Evolutionary conservation across 768 basidiomycete genomes (phyloP), one percentile per base, ranked within the genome.

Genomic region (Trametes punicea): DNA sequence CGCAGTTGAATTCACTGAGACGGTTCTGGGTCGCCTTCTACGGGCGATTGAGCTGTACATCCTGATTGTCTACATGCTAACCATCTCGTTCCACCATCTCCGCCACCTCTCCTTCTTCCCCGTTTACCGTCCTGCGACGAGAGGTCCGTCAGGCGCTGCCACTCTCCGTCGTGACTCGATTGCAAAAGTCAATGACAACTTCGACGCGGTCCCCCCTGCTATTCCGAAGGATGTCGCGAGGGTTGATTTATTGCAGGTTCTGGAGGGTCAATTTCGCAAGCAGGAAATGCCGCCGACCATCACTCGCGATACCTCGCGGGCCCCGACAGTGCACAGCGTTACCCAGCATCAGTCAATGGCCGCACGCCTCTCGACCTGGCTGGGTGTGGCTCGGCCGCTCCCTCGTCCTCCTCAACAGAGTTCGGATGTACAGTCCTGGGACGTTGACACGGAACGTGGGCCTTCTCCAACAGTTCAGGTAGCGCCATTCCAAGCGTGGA

Each of bases 1-100:
- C n/a, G 3, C 61, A 89, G 87, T 85, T 66, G 70, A 74, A 50
- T 88, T 90, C 64, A 81, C 88, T 2, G 89, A 90, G 70, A 81
- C 80, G 6, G 74, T 76, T 9, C 70, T 87, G 1, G 89, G 88
- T n/a, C 82, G 85, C 42, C 81, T 90, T 62, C 67, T 82, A 47
- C 73, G 83, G 61, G 84, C 82, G 13, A 69, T 83, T 30, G 84
- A 87, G 63, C 62, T 84, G 21, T 91, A 84, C 64, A 75, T 83
- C 39, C 69, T 85, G 40, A 73, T 86, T 53, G 68, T 88, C n/a
- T 81, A 78, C 64, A 69, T 77, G 56, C 78, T 87, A 57, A 72
- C 85, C 47, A 63, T 69, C 30, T 70, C 77, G n/a, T 73, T 80
- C 63, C 68, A 68, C 51, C 48, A 62, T 30, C 63, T 54, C 31